Conservation (phyloP, 257 asterid species). For the Anisodus tanguticus region DNA sequence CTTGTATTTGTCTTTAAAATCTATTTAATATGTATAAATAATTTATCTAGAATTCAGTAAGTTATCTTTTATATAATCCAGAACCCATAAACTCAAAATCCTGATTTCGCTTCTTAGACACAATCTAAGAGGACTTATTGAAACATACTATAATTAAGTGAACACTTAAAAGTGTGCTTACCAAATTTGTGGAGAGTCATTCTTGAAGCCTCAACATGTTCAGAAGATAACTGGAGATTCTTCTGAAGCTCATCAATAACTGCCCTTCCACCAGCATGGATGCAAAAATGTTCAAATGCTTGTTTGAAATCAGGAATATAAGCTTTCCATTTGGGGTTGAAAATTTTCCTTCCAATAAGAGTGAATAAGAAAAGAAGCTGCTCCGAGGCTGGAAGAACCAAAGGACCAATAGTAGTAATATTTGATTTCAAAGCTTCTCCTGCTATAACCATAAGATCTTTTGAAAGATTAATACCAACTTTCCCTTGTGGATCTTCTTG, state of each 20-base stretch:
- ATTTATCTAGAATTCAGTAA: too few relatives aligned
- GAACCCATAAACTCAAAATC: too few relatives aligned
- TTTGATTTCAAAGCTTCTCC: slow-evolving; percentile 87
- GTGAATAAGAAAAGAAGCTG: slow-evolving; percentile 79
- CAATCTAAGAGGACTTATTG: too few relatives aligned
- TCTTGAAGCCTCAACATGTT: slow-evolving; percentile 92
- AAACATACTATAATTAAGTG: neutral
- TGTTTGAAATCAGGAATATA: slow-evolving; percentile 84
- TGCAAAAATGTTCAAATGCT: slow-evolving; percentile 85
- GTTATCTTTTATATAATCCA: too few relatives aligned
- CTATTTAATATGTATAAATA: too few relatives aligned
- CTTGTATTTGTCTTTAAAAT: too few relatives aligned
- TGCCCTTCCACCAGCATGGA: slow-evolving; percentile 88
- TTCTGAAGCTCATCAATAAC: slow-evolving; percentile 92
- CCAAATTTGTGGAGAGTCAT: slow-evolving; percentile 88
- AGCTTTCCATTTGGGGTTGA: slow-evolving; percentile 85
- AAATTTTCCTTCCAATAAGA: slow-evolving; percentile 73
- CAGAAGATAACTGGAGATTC: slow-evolving; percentile 76
- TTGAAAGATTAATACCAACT: slow-evolving; percentile 76
- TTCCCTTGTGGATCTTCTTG: slow-evolving; percentile 82
- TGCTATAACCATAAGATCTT: slow-evolving; percentile 86
- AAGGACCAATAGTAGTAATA: slow-evolving; percentile 82
- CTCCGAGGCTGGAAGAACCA: slow-evolving; percentile 84
- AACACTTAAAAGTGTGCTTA: neutral
- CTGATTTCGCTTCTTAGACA: too few relatives aligned